These are phyloP conservation scores for Chimonanthus praecox DNA, from an alignment of 164 flowering plant genomes.

Conservation along the genomic window DNA sequence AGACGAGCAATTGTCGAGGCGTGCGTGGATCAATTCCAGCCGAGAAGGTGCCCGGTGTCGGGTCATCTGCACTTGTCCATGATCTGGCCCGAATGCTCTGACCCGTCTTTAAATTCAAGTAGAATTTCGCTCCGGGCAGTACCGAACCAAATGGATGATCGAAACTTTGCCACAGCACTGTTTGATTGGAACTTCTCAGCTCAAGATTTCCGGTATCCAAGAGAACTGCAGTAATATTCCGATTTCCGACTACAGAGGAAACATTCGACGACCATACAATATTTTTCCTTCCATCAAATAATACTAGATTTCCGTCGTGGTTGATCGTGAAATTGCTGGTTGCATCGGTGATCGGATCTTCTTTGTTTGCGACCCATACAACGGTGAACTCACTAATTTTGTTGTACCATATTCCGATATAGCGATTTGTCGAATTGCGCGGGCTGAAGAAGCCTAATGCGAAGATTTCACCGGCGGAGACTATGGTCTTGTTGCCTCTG, in stretches of 20 bases:
- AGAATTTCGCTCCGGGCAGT: slow-evolving; percentile 12
- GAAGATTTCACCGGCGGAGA: background rate
- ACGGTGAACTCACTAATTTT: background rate
- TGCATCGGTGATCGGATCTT: slow-evolving; percentile 1
- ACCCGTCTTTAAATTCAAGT: slow-evolving; percentile 9
- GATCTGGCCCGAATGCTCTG: slow-evolving; percentile 11
- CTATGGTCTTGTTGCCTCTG: background rate
- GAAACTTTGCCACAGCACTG: slow-evolving; percentile 6
- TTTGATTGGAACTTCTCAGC: background rate
- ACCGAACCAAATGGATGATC: background rate
- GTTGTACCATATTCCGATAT: slow-evolving; percentile 19
- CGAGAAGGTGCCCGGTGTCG: slow-evolving; percentile 11
- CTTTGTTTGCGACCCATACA: slow-evolving; percentile 10
- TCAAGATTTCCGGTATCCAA: slow-evolving; percentile 4
- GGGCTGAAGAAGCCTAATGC: slow-evolving; percentile 14
- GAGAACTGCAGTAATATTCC: background rate
- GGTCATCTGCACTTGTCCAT: slow-evolving; percentile 31
- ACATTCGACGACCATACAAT: slow-evolving; percentile 7
- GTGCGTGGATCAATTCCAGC: background rate
- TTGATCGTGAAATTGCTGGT: background rate
- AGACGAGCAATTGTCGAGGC: background rate
- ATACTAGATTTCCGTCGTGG: background rate
- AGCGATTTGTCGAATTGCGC: slow-evolving; percentile 3
- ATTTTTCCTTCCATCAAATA: background rate
- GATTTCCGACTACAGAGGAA: background rate